phyloP scores from a whole-genome alignment of 2,329 filamentous ascomycete genomes.

The Sporothrix sp. region DNA sequence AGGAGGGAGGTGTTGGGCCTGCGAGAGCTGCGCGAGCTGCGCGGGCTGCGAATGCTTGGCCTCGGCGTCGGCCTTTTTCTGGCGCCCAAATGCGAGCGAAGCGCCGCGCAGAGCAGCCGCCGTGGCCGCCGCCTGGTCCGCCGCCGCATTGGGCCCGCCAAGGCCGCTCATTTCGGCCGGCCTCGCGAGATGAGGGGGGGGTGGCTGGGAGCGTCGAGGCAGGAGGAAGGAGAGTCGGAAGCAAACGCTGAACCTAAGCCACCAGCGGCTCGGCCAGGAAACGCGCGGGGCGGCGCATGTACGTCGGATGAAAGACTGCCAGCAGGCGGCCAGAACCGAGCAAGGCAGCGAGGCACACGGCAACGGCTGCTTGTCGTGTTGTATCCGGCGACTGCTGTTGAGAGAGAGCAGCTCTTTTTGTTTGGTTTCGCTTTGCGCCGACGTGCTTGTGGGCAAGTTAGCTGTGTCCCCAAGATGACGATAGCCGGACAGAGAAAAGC shows the following conservation, averaged over 20 bases:
- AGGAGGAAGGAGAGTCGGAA: neutral
- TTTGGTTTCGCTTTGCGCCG: too few relatives aligned
- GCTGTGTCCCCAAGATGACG: too few relatives aligned
- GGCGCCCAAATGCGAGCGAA: conserved; percentile 43
- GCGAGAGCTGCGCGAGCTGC: neutral
- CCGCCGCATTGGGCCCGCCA: neutral
- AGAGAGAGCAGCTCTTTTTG: too few relatives aligned
- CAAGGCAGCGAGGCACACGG: neutral
- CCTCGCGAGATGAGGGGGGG: too few relatives aligned
- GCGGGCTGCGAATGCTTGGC: neutral
- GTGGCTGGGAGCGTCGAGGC: neutral
- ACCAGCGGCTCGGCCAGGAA: conserved; percentile 5
- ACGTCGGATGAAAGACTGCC: neutral
- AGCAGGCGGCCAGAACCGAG: neutral
- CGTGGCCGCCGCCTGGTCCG: conserved; percentile 23
- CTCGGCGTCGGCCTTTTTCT: neutral
- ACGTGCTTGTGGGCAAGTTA: too few relatives aligned
- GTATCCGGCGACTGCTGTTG: too few relatives aligned
- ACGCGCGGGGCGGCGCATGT: conserved; percentile 1
- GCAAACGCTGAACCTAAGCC: neutral
- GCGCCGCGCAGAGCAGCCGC: conserved; percentile 40
- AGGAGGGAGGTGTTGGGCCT: neutral
- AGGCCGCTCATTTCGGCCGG: neutral
- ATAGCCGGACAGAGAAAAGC: too few relatives aligned
- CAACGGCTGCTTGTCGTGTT: too few relatives aligned